These are phyloP conservation scores for Colletotrichum coccodes DNA, from an alignment of 2,329 filamentous ascomycete genomes.

Conservation along the genomic window DNA sequence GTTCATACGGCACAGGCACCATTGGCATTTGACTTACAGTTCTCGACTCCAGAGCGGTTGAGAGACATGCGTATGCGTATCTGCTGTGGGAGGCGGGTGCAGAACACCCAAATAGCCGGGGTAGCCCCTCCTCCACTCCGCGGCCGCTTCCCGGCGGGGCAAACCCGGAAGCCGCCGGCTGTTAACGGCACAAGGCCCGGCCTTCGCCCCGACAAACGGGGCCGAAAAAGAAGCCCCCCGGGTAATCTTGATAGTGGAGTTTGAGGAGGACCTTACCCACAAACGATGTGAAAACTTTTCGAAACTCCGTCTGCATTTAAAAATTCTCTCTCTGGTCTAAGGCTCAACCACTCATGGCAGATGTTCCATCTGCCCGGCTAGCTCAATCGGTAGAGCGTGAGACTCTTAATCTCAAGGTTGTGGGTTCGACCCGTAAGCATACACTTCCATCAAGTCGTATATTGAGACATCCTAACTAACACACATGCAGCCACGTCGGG, in stretches of 20 bases:
- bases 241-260: not conserved
- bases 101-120: too few relatives aligned
- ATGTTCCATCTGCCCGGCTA: slow-evolving; percentile 57
- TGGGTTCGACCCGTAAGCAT: slow-evolving; percentile 57
- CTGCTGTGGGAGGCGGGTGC: too few relatives aligned
- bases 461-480: slow-evolving; percentile 74
- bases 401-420: slow-evolving; percentile 74
- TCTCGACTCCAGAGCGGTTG: too few relatives aligned
- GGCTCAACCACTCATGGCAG: not conserved
- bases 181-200: not conserved
- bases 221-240: not conserved
- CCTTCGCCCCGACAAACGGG: not conserved
- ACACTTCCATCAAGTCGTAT: slow-evolving; percentile 75
- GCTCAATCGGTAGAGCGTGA: slow-evolving; percentile 80
- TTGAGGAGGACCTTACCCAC: not conserved
- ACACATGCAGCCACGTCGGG: slow-evolving; percentile 36
- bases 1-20: too few relatives aligned
- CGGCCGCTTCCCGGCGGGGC: not conserved
- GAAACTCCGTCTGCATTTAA: not conserved
- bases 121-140: too few relatives aligned
- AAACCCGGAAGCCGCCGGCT: not conserved
- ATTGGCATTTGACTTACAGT: too few relatives aligned
- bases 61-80: too few relatives aligned
- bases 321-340: rapidly evolving
- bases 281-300: slow-evolving; percentile 15